A percentile compares a stretch with the other conserved stretches of the same genome.
Evolutionary conservation across 176 grass and related monocot genomes (phyloP).

Genomic region (Carex kokanica): DNA sequence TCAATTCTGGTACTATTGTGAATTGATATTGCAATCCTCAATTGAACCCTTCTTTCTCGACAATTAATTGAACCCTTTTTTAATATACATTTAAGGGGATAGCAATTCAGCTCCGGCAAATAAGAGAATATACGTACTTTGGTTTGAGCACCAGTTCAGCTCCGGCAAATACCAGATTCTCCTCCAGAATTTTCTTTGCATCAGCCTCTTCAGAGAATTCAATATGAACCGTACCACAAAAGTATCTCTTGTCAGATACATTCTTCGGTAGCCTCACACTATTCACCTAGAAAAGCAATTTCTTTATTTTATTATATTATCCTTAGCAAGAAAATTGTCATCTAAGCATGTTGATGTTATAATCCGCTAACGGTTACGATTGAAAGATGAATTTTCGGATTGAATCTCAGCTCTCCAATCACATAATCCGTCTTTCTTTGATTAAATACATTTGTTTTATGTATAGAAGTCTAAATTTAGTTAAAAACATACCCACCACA

Average conservation of each 20-base stretch:
- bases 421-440: no score
- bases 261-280: slow-evolving; percentile 82
- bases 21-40: slow-evolving; percentile 1
- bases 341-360: no score
- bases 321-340: background rate
- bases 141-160: slow-evolving; percentile 58
- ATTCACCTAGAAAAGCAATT: slow-evolving; percentile 56
- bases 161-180: slow-evolving; percentile 53
- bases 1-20: background rate
- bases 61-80: slow-evolving; percentile 13
- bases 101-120: slow-evolving; percentile 45
- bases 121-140: slow-evolving; percentile 45
- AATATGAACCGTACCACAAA: slow-evolving; percentile 73
- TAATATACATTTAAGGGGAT: background rate
- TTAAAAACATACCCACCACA: no score
- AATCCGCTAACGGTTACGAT: no score
- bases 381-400: no score
- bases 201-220: slow-evolving; percentile 91
- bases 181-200: slow-evolving; percentile 46
- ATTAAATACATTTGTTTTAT: no score
- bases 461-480: no score
- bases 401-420: no score
- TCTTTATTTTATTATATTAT: background rate
- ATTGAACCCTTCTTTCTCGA: background rate
- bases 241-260: slow-evolving; percentile 60